phyloP scores from a whole-genome alignment of 1,284 basidiomycete genomes.

The Ustilago cynodontis region DNA sequence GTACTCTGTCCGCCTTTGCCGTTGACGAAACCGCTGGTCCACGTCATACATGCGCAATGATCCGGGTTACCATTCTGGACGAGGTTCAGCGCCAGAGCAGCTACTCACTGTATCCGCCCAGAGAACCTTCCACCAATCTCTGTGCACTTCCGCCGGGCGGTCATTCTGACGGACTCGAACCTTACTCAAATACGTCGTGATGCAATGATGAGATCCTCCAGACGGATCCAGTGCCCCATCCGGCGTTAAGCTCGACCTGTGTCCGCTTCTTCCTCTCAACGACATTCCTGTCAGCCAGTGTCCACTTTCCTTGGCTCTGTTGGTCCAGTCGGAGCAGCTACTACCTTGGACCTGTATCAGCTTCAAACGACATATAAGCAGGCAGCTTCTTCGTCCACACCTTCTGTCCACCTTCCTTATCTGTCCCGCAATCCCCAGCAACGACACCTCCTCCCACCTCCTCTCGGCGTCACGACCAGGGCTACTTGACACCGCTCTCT shows the following conservation, averaged over 20 bases:
- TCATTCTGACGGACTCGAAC: constrained; percentile 2
- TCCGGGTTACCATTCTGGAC: background rate
- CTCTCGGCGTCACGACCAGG: constrained; percentile 17
- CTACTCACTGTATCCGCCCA: background rate
- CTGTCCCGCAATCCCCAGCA: constrained; percentile 2
- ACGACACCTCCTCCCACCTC: background rate
- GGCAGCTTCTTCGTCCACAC: background rate
- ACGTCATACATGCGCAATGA: constrained; percentile 1
- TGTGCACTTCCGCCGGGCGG: constrained; percentile 17
- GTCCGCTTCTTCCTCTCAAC: background rate
- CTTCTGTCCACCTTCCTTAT: background rate
- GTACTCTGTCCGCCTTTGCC: background rate
- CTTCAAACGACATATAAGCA: constrained; percentile 15
- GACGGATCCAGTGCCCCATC: background rate
- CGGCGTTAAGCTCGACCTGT: background rate
- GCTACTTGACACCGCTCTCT: background rate
- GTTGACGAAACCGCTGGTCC: constrained; percentile 1
- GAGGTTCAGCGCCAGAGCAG: background rate
- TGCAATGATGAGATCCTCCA: constrained; percentile 10
- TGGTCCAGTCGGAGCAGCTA: background rate
- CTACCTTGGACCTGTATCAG: constrained; percentile 2
- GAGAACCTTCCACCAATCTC: background rate
- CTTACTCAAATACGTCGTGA: constrained; percentile 38
- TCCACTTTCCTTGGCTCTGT: constrained; percentile 11
- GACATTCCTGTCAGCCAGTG: background rate